phyloP scores from a whole-genome alignment of 805 yeast genomes.

The Suhomyces pyralidae region DNA sequence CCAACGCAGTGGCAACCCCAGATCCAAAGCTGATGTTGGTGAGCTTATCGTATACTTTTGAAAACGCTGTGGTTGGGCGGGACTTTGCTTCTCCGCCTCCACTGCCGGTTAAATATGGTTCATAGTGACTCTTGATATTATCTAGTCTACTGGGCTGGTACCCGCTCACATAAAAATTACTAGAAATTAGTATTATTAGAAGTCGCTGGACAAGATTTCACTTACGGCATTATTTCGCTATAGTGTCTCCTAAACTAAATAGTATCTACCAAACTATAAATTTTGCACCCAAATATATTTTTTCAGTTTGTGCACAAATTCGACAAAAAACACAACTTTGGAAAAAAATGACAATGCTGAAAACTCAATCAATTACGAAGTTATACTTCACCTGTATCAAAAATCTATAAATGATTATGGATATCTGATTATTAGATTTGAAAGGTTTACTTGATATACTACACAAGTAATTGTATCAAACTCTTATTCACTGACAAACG shows the following conservation, averaged over 20 bases:
- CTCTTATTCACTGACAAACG: no score
- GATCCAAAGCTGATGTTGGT: background rate
- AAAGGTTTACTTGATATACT: no score
- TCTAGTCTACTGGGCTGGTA: background rate
- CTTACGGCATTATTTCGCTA: background rate
- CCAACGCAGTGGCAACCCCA: background rate
- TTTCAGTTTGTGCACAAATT: background rate
- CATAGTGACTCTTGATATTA: background rate
- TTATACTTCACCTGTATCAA: no score
- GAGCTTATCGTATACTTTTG: slow-evolving; percentile 18
- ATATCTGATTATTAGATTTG: no score
- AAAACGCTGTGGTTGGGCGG: slow-evolving; percentile 23
- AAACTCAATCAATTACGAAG: no score
- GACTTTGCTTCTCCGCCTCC: background rate
- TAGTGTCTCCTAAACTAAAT: background rate
- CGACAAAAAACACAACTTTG: background rate
- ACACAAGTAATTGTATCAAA: no score
- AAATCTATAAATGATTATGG: no score
- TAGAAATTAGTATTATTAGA: background rate
- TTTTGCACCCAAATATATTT: background rate
- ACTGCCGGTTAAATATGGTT: background rate
- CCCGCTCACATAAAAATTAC: background rate
- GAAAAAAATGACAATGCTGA: no score
- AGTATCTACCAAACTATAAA: background rate
- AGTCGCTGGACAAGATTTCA: background rate